A percentile compares a stretch with the other conserved stretches of the same genome.
Evolutionary conservation across 2,329 filamentous ascomycete species (phyloP).

Genomic region (Aspergillus brasiliensis): DNA sequence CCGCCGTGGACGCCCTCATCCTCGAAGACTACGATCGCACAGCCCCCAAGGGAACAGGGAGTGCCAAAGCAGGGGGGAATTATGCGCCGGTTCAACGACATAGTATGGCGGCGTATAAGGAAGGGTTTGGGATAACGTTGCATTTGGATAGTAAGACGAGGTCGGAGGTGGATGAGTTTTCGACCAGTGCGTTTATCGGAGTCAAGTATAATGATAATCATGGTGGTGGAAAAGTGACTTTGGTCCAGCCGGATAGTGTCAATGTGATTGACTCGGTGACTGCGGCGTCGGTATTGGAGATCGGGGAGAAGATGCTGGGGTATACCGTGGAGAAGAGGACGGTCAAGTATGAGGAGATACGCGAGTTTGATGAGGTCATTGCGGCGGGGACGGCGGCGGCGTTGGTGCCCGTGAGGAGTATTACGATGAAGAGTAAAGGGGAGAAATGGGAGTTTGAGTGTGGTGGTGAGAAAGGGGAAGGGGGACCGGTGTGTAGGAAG

Average conservation of each 20-base stretch:
- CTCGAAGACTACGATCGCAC: slow-evolving; percentile 92
- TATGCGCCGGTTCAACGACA: slow-evolving; percentile 89
- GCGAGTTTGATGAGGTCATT: slow-evolving; percentile 74
- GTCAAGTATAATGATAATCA: slow-evolving; percentile 62
- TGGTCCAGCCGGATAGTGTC: slow-evolving; percentile 84
- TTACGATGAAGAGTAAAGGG: slow-evolving; percentile 67
- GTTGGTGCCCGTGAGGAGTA: slow-evolving; percentile 87
- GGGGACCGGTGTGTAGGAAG: slow-evolving; percentile 70
- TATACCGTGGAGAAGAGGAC: slow-evolving; percentile 80
- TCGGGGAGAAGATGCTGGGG: slow-evolving; percentile 71
- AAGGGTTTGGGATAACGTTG: slow-evolving; percentile 91
- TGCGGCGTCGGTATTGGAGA: slow-evolving; percentile 73
- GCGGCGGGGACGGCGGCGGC: slow-evolving; percentile 90
- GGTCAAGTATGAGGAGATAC: slow-evolving; percentile 63
- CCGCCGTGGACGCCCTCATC: slow-evolving; percentile 84
- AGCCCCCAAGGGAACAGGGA: slow-evolving; percentile 86
- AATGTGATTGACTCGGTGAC: slow-evolving; percentile 89
- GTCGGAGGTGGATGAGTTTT: slow-evolving; percentile 92
- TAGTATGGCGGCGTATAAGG: slow-evolving; percentile 75
- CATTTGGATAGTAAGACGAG: slow-evolving; percentile 85
- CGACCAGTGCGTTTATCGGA: slow-evolving; percentile 89
- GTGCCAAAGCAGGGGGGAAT: slow-evolving; percentile 93
- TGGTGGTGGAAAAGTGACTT: slow-evolving; percentile 58
- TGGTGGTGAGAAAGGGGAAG: slow-evolving; percentile 44
- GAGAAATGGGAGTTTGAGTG: slow-evolving; percentile 59